A percentile compares a stretch with the other conserved stretches of the same genome.
These are phyloP conservation scores for Uronychia setigera DNA, from an alignment of 73 alveolate genomes.

Conservation along the genomic window DNA sequence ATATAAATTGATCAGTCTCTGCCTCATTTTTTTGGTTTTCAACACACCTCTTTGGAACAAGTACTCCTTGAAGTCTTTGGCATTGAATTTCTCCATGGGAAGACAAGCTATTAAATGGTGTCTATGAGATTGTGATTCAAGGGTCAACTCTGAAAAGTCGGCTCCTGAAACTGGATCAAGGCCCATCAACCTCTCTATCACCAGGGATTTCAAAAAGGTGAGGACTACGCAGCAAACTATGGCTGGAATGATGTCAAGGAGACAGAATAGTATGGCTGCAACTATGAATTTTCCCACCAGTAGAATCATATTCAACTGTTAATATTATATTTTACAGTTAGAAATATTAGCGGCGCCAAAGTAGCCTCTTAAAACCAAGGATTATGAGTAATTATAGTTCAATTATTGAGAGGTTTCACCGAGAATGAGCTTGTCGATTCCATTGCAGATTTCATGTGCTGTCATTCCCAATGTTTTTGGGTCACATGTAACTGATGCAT, in stretches of 20 bases:
- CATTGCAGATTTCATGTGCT: neutral
- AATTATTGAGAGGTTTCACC: neutral
- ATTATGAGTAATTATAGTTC: neutral
- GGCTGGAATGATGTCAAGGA: neutral
- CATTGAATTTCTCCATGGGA: neutral
- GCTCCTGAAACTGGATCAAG: neutral
- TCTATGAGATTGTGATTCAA: neutral
- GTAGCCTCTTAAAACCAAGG: no score
- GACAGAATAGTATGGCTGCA: neutral
- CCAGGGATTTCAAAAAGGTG: neutral
- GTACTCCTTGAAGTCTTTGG: neutral
- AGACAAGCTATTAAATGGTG: neutral
- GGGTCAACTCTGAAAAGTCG: neutral
- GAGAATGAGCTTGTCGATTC: neutral
- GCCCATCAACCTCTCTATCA: neutral
- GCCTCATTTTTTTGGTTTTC: neutral
- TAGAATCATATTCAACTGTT: neutral
- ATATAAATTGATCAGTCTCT: neutral
- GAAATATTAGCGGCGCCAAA: no score
- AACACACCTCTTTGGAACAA: neutral
- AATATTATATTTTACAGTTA: no score
- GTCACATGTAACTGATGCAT: neutral
- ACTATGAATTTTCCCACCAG: neutral
- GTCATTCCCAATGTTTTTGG: neutral
- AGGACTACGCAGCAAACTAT: neutral